Evolutionary conservation across 805 yeast species (phyloP), one percentile per base, ranked within the genome.

Genomic region (Candida vartiovaarae): DNA sequence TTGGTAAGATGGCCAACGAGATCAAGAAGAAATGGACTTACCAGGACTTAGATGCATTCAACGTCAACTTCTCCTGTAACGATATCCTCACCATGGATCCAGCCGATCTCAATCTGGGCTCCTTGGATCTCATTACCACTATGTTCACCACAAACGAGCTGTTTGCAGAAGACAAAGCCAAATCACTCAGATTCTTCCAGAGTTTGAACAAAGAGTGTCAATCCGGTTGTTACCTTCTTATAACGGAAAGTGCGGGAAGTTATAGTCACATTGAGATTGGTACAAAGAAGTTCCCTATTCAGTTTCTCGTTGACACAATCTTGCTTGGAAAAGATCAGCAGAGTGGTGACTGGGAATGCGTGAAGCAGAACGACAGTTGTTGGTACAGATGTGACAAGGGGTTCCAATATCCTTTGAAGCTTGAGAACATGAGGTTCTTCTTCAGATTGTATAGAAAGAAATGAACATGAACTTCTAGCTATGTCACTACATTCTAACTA

Each of bases 211-310:
- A 27, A 42, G 50, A 56, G 5, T 85, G 95, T 61, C 57, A 62
- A 32, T 43, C 60, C 2, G 93, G 90, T 0, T 64, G 86, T 11
- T 61, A 74, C 28, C 62, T 88, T 32, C 66, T 89, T 37, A 77
- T 88, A 25, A 76, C 86, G 2, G 96, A 88, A 56, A 82, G 93
- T 64, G 96, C 96, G 0, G 96, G 96, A 1, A 84, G 95, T 8
- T 88, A 81, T 62, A 85, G 95, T 1, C 82, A 86, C 53, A 84
- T 88, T 33, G 72, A 78, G 3, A 73, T 88, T 36, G 95, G 95
- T 4, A 62, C 76, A 29, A 87, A 83, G 59, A 75, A 68, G 51
- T 88, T 88, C 65, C 96, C 96, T 0, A 81, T 88, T 4, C 89
- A 86, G 51, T 86, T 83, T 54, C 67, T 88, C 34, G 68, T 89